These are phyloP conservation scores for Helianthus annuus DNA, from an alignment of 129 eudicot genomes.

Conservation along the genomic window DNA sequence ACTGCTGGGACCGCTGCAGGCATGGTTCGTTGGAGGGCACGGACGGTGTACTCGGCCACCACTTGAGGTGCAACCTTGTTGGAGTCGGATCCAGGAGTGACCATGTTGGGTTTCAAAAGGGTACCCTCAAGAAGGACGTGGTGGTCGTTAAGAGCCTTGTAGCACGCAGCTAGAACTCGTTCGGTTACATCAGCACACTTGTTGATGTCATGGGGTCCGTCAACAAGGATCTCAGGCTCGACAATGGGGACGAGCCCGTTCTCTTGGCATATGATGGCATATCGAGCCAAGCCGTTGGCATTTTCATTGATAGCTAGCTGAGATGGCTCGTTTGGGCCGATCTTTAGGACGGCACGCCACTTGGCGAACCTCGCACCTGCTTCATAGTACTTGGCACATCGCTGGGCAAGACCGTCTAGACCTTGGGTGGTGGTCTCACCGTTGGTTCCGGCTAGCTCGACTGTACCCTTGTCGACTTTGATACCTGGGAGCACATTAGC, in stretches of 20 bases:
- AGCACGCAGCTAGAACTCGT: too few species aligned
- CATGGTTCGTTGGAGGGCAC: background rate
- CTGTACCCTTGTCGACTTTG: background rate
- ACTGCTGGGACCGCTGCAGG: background rate
- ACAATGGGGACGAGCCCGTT: background rate
- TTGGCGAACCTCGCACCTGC: background rate
- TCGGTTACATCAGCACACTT: too few species aligned
- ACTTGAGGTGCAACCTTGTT: too few species aligned
- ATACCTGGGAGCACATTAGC: background rate
- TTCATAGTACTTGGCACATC: background rate
- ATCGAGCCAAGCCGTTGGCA: background rate
- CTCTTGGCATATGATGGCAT: background rate
- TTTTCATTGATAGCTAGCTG: too few species aligned
- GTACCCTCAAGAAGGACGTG: too few species aligned
- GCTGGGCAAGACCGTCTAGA: background rate
- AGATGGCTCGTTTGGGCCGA: background rate
- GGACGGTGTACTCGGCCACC: background rate
- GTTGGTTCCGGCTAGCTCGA: background rate
- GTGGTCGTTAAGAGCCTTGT: too few species aligned
- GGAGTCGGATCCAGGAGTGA: too few species aligned
- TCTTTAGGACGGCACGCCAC: background rate
- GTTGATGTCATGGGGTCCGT: background rate
- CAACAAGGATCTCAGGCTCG: background rate
- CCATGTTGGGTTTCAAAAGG: too few species aligned
- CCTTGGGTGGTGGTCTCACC: background rate